These are phyloP conservation scores for Coemansia sp. DNA, from an alignment of 192 early-diverging fungal genomes.

Conservation along the genomic window DNA sequence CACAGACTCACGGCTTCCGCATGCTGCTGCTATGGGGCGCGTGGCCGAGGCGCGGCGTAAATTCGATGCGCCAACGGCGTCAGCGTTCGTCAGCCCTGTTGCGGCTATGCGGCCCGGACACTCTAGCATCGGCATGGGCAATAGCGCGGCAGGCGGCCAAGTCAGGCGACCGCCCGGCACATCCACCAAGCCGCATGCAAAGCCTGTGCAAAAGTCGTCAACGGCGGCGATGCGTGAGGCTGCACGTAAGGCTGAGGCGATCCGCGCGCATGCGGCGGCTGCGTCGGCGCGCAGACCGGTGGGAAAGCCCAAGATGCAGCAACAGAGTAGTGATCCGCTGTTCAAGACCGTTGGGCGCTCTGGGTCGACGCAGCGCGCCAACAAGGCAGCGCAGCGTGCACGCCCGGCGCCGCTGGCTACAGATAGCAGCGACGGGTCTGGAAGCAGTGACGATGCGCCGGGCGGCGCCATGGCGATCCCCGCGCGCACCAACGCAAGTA, in stretches of 20 bases:
- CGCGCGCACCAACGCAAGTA: not conserved
- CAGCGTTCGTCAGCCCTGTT: slow-evolving; percentile 33
- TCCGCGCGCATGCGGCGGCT: slow-evolving; percentile 15
- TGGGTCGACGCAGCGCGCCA: not conserved
- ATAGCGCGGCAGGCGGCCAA: not conserved
- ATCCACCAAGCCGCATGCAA: slow-evolving; percentile 4
- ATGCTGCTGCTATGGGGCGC: slow-evolving; percentile 16
- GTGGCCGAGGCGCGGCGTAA: slow-evolving; percentile 43
- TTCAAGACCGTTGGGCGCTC: slow-evolving; percentile 30
- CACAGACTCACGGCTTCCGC: slow-evolving; percentile 22
- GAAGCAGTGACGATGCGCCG: not conserved
- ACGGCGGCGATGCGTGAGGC: slow-evolving; percentile 50
- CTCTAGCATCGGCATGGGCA: slow-evolving; percentile 19
- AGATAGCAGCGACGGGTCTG: slow-evolving; percentile 3
- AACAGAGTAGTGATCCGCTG: slow-evolving; percentile 17
- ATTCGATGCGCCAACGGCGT: slow-evolving; percentile 27
- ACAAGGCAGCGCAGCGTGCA: not conserved
- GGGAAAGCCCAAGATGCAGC: not conserved
- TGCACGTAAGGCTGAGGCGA: slow-evolving; percentile 23
- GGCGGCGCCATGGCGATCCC: slow-evolving; percentile 25
- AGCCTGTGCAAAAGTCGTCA: slow-evolving; percentile 31
- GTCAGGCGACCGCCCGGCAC: slow-evolving; percentile 5
- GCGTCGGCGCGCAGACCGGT: slow-evolving; percentile 1
- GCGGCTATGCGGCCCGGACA: slow-evolving; percentile 48
- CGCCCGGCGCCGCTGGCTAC: slow-evolving; percentile 2